Evolutionary conservation across 2,329 filamentous ascomycete species (phyloP).

Genomic region (Colletotrichum salicis): DNA sequence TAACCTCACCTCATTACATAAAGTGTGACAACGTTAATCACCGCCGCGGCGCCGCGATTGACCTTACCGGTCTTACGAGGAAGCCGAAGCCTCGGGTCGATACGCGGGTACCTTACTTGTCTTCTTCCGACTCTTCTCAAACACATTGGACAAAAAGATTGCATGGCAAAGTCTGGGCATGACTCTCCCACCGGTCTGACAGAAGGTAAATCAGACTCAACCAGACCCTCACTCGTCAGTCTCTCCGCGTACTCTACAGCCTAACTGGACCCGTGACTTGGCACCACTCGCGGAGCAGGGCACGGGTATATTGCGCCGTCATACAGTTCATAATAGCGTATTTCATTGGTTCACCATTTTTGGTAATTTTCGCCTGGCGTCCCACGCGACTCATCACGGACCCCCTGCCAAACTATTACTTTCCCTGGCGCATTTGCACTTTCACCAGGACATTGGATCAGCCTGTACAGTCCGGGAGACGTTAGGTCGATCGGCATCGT

Average conservation of each 20-base stretch:
- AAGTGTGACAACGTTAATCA: background rate
- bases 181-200: background rate
- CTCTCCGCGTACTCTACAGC: background rate
- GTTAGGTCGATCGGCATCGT: background rate
- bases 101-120: background rate
- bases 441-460: background rate
- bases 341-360: slow-evolving; percentile 23
- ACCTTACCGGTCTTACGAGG: background rate
- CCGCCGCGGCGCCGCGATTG: background rate
- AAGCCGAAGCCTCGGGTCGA: background rate
- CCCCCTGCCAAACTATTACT: slow-evolving; percentile 10
- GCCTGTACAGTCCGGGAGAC: background rate
- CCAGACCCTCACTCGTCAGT: background rate
- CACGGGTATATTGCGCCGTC: slow-evolving; percentile 20
- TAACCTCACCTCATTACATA: background rate
- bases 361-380: slow-evolving; percentile 29
- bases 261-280: background rate
- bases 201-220: background rate
- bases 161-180: background rate
- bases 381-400: slow-evolving; percentile 1
- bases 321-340: slow-evolving; percentile 11
- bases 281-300: background rate
- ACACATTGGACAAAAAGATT: background rate
- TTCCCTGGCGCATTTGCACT: background rate
- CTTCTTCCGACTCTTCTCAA: background rate